phyloP scores from a whole-genome alignment of 2,329 filamentous ascomycete genomes.

The Fusarium clavum region DNA sequence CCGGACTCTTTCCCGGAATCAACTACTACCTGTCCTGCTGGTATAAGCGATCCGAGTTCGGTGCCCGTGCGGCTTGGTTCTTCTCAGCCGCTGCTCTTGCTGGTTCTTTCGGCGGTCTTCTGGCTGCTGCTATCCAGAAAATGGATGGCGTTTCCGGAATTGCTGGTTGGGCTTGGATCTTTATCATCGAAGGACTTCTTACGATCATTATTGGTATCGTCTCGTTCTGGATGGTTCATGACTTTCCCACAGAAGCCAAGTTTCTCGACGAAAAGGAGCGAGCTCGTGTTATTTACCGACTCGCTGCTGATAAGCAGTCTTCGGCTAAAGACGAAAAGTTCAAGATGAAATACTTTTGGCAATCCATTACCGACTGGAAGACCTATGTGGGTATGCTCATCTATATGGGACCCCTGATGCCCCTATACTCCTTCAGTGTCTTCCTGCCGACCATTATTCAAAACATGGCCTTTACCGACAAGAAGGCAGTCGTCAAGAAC shows the following conservation, averaged over 20 bases:
- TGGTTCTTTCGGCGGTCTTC: constrained; percentile 80
- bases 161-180: constrained; percentile 73
- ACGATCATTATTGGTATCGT: constrained; percentile 75
- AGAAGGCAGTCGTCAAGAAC: constrained; percentile 51
- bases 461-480: constrained; percentile 57
- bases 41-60: constrained; percentile 84
- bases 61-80: constrained; percentile 83
- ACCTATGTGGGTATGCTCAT: constrained; percentile 80
- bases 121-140: constrained; percentile 76
- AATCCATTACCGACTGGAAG: constrained; percentile 84
- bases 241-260: constrained; percentile 81
- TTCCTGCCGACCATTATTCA: constrained; percentile 85
- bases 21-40: constrained; percentile 87
- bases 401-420: constrained; percentile 80
- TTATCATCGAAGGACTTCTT: constrained; percentile 76
- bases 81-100: constrained; percentile 85
- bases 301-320: constrained; percentile 77
- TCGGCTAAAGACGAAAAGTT: constrained; percentile 82
- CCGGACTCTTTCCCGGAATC: constrained; percentile 80
- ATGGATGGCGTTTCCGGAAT: constrained; percentile 73
- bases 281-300: constrained; percentile 75
- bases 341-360: constrained; percentile 77
- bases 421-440: constrained; percentile 79
- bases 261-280: constrained; percentile 80
- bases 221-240: constrained; percentile 83